Base-by-base conservation (phyloP, 306 rosid genomes). In the Lagenaria siceraria region DNA sequence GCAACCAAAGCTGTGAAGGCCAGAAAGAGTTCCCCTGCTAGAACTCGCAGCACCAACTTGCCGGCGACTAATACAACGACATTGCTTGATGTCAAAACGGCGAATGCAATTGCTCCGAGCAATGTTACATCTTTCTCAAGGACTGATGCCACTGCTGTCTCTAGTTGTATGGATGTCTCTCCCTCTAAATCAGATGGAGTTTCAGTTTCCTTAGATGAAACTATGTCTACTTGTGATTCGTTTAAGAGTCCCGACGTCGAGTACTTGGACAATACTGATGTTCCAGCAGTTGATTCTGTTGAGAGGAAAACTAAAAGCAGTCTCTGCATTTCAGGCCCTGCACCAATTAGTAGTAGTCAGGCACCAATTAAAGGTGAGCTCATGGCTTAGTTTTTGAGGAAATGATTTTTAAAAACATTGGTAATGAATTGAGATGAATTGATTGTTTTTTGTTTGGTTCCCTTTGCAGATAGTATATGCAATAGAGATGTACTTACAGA, bases 211-310 rank as follows among this genome's bases (percentile, higher is more conserved):
- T 40, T 90, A 87, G 98, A 90, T 35, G 98, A 90, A 85, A 79
- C 92, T 3, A 88, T 92, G 96, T 95, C 98, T 35, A 86, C 87
- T 22, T 95, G 93, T 77, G 96, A 92, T 53, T 92, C 97, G 43
- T 88, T 89, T 78, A 90, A 90, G 87, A 92, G 97, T 54, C 97
- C 98, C 4, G 92, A 92, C 17, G 81, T 95, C 75, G 98, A 95
- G 76, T 95, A 95, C 51, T 29, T 95, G 6, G 97, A 94, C 81
- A 87, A 90, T 29, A 88, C 71, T 60, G 97, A 91, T 66, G 83
- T 84, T 69, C 85, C 84, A n/a, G 86, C 85, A 0, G 86, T 89
- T 12, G 90, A 87, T 78, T 87, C 96, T 3, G 80, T 92, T 74
- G 85, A 88, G 78, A 83, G 96, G 78, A 92, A 92, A 83, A 88